Evolutionary conservation across 345 rosid genomes (phyloP).

Genomic region (Pseudoturritis turrita): DNA sequence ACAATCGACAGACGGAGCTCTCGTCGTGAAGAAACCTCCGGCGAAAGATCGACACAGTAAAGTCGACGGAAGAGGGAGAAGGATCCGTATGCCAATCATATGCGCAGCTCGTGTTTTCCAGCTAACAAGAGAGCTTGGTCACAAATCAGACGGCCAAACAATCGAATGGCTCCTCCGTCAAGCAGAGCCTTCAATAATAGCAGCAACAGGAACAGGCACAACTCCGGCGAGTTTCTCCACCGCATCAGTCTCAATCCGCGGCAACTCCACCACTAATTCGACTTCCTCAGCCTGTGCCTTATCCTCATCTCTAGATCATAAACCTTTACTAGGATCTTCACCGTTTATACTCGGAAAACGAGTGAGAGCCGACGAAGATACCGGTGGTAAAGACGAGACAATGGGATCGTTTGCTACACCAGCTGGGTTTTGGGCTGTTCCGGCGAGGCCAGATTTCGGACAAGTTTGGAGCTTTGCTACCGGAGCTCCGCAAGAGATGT

Average conservation of each 20-base stretch:
- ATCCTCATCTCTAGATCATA: slow-evolving; percentile 51
- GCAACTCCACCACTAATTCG: slow-evolving; percentile 46
- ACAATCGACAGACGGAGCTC: slow-evolving; percentile 36
- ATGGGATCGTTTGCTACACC: slow-evolving; percentile 40
- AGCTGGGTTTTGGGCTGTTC: slow-evolving; percentile 92
- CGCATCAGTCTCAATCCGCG: slow-evolving; percentile 62
- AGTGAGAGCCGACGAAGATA: slow-evolving; percentile 58
- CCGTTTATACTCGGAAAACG: slow-evolving; percentile 95
- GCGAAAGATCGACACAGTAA: slow-evolving; percentile 97
- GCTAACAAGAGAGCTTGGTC: slow-evolving; percentile 93
- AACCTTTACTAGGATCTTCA: slow-evolving; percentile 62
- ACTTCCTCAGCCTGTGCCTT: slow-evolving; percentile 31
- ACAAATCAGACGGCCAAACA: slow-evolving; percentile 97
- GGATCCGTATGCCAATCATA: slow-evolving; percentile 99
- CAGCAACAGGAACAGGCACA: slow-evolving; percentile 96
- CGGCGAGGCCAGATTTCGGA: slow-evolving; percentile 68
- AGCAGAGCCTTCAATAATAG: slow-evolving; percentile 97
- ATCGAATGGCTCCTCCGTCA: slow-evolving; percentile 99
- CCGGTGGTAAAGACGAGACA: slow-evolving; percentile 33
- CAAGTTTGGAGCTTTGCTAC: slow-evolving; percentile 77
- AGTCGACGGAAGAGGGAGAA: slow-evolving; percentile 93
- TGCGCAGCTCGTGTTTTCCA: slow-evolving; percentile 99
- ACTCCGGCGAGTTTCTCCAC: slow-evolving; percentile 93
- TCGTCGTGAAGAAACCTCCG: slow-evolving; percentile 78
- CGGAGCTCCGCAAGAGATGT: slow-evolving; percentile 59